Percentiles rank a stretch among this genome's conserved stretches.
phyloP scores from a whole-genome alignment of 192 early-diverging fungal genomes.

The Coemansia reversa region DNA sequence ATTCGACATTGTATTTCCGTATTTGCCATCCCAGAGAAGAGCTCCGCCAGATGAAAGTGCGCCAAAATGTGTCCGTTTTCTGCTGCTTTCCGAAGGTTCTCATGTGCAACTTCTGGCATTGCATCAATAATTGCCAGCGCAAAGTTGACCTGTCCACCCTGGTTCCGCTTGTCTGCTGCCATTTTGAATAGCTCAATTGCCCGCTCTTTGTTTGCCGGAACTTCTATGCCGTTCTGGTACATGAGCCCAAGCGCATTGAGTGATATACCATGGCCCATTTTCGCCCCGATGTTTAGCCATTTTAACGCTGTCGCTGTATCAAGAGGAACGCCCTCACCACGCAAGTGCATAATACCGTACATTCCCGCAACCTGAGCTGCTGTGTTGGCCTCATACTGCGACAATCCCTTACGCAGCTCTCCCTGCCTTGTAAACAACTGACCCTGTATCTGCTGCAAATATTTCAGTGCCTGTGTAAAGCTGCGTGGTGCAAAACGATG shows the following conservation, averaged over 20 bases:
- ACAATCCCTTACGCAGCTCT: constrained; percentile 25
- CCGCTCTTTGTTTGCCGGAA: constrained; percentile 53
- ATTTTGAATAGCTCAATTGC: constrained; percentile 66
- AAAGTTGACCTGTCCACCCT: constrained; percentile 79
- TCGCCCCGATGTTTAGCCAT: constrained; percentile 77
- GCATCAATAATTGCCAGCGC: constrained; percentile 42
- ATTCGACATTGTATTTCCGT: constrained; percentile 60
- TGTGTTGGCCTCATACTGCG: constrained; percentile 17
- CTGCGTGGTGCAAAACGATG: constrained; percentile 44
- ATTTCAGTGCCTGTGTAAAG: constrained; percentile 18
- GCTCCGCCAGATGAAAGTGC: constrained; percentile 77
- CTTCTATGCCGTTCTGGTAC: constrained; percentile 65
- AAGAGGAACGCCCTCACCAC: constrained; percentile 78
- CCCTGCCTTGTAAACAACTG: constrained; percentile 20
- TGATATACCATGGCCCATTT: constrained; percentile 62
- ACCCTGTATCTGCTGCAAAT: constrained; percentile 24
- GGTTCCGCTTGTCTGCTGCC: constrained; percentile 67
- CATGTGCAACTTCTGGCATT: constrained; percentile 49
- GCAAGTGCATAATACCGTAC: constrained; percentile 84
- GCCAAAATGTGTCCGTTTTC: constrained; percentile 69
- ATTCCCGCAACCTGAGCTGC: constrained; percentile 76
- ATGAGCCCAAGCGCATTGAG: constrained; percentile 83
- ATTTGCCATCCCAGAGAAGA: constrained; percentile 59
- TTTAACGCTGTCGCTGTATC: constrained; percentile 62
- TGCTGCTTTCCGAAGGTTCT: constrained; percentile 61